Evolutionary conservation across 2,329 filamentous ascomycete genomes (phyloP), one percentile per base, ranked within the genome.

Genomic region (Pseudogymnoascus sp.): DNA sequence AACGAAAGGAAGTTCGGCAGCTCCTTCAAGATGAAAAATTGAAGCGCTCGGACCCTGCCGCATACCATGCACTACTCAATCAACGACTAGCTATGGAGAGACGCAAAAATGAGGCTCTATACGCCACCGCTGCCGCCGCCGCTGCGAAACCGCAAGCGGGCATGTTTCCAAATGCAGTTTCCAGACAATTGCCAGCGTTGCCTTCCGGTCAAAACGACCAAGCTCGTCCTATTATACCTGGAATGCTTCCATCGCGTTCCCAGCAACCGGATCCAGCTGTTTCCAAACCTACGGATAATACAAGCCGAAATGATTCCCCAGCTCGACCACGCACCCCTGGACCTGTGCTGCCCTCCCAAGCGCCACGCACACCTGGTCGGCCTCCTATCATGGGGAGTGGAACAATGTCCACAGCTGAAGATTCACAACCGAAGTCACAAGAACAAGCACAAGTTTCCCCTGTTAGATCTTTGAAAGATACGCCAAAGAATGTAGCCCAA

Each of bases 1-100:
- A 92, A 65, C 71, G 78, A 8, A 76, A 74, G 44, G 81, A 86
- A 51, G 84, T 84, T 0, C 77, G 81, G 33, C 66, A 76, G 41
- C 72, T 79, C 58, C 66, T 79, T 5, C 68, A 71, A 35, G 74
- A 80, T 17, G 65, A 68, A 55, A 59, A 70, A 13, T 48, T 70
- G 9, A 67, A 66, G 44, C 69, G 72, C 21, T 62, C 62, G 9
- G 60, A 72, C 61, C 71, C 70, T 7, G 36, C 7, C 17, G 62
- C 62, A 62, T 63, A 29, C 29, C 48, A 55, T 4, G 27, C 48
- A 21, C 29, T 55, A 15, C 2, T 55, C 29, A 33, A 6, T 6
- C n/a, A 33, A 29, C 48, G 48, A 35, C 17, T 13, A 21, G 44
- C n/a, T 15, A 33, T 55, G 3, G 48, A 55, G 29, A 35, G 10